A percentile compares a stretch with the other conserved stretches of the same genome.
Conservation (phyloP, 768 basidiomycete species). For the Clitopilus hobsonii region DNA sequence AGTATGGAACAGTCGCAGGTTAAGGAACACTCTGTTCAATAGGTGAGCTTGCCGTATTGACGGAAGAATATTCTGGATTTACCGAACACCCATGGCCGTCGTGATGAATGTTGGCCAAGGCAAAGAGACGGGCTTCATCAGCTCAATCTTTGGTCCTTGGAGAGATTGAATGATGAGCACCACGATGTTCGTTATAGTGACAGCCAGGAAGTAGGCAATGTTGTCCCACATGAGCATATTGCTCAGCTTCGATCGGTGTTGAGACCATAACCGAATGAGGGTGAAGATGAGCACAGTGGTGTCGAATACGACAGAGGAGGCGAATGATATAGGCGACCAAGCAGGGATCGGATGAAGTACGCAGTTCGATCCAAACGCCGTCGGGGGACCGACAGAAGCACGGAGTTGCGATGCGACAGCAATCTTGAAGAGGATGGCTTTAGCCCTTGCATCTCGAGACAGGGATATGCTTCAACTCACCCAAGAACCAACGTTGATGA, state of each 20-base stretch:
- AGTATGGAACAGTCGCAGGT: not conserved
- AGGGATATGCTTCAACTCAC: conserved; percentile 1
- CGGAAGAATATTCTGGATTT: not conserved
- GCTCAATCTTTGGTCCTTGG: not conserved
- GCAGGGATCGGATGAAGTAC: conserved; percentile 12
- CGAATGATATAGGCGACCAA: conserved; percentile 15
- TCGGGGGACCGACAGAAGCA: conserved; percentile 12
- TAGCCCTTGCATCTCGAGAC: not conserved
- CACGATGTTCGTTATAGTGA: conserved; percentile 1
- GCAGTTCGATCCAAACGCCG: conserved; percentile 16
- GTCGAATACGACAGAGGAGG: conserved; percentile 18
- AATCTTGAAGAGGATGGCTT: not conserved
- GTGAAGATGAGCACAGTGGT: conserved; percentile 12
- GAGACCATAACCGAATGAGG: not conserved
- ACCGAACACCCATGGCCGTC: not conserved
- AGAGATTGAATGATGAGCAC: conserved; percentile 2
- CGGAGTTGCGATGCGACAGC: conserved; percentile 11
- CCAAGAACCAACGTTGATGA: conserved; percentile 12
- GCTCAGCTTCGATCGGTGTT: not conserved
- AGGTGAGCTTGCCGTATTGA: not conserved
- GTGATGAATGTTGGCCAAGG: conserved; percentile 1
- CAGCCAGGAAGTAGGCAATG: conserved; percentile 8
- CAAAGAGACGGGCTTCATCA: not conserved
- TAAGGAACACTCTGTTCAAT: not conserved
- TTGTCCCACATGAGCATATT: conserved; percentile 7